phyloP scores from a whole-genome alignment of 2,329 filamentous ascomycete genomes.

The Stagonosporopsis cucurbitacearum region DNA sequence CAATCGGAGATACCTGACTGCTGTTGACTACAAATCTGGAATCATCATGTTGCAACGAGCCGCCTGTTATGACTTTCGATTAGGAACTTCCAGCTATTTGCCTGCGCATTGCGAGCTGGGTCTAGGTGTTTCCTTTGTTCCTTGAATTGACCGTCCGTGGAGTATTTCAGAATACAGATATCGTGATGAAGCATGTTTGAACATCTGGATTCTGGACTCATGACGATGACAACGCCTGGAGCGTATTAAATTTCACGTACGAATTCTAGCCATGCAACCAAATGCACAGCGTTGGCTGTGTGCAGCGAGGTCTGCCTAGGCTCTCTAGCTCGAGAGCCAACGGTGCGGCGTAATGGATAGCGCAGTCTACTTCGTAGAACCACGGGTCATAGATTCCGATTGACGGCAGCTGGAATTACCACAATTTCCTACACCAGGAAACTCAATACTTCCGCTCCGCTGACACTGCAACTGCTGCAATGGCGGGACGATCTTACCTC shows the following conservation, averaged over 20 bases:
- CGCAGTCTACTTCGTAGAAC: conserved; percentile 14
- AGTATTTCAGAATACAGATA: background rate
- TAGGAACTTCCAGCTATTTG: background rate
- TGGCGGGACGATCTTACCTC: conserved; percentile 17
- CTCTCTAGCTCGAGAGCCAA: background rate
- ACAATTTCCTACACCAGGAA: conserved; percentile 9
- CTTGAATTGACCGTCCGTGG: background rate
- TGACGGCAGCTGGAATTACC: conserved; percentile 10
- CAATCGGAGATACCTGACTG: conserved; percentile 3
- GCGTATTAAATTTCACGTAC: background rate
- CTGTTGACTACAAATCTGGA: background rate
- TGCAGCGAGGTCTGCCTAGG: background rate
- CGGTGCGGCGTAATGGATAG: background rate
- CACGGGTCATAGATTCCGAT: background rate
- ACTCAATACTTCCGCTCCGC: conserved; percentile 28
- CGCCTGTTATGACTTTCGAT: too few species aligned
- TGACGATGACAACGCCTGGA: background rate
- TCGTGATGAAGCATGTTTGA: background rate
- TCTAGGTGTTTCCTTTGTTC: background rate
- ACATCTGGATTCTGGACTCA: background rate
- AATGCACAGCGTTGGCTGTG: background rate
- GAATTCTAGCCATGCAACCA: background rate
- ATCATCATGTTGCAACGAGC: too few species aligned
- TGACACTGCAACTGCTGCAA: conserved; percentile 14
- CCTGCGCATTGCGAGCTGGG: background rate